Evolutionary conservation across 2,329 filamentous ascomycete genomes (phyloP).

Genomic region (Fusarium virguliforme): DNA sequence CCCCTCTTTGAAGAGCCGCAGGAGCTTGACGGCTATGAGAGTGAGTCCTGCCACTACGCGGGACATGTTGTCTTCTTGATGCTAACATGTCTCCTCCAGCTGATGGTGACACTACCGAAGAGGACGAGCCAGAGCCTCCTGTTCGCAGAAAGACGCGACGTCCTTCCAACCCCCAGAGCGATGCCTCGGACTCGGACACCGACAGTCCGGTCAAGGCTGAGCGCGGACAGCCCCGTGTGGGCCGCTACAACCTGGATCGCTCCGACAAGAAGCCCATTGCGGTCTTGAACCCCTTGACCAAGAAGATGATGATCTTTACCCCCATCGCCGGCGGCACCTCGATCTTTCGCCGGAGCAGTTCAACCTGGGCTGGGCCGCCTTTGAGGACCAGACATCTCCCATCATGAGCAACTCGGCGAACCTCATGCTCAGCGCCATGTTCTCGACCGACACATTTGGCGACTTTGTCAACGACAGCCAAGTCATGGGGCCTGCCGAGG

Average conservation of each 20-base stretch:
- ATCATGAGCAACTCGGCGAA: constrained; percentile 79
- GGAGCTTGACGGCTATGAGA: constrained; percentile 72
- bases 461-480: constrained; percentile 74
- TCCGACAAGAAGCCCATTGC: constrained; percentile 72
- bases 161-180: constrained; percentile 56
- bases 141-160: constrained; percentile 66
- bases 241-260: constrained; percentile 70
- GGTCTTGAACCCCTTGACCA: constrained; percentile 70
- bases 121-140: constrained; percentile 69
- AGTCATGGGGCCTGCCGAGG: constrained; percentile 80
- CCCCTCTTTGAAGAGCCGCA: constrained; percentile 55
- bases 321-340: constrained; percentile 64
- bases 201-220: constrained; percentile 64
- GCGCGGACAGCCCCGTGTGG: constrained; percentile 69
- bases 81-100: constrained; percentile 63
- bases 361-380: constrained; percentile 65
- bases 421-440: constrained; percentile 84
- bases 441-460: constrained; percentile 70
- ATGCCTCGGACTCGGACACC: constrained; percentile 67
- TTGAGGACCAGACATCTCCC: constrained; percentile 64
- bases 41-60: constrained; percentile 63
- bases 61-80: constrained; percentile 38
- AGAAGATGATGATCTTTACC: constrained; percentile 77
- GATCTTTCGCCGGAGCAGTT: constrained; percentile 72
- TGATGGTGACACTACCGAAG: constrained; percentile 75